Base-by-base conservation (phyloP, 2,329 filamentous ascomycete species). In the Nothophaeocryptopus gaeumannii region DNA sequence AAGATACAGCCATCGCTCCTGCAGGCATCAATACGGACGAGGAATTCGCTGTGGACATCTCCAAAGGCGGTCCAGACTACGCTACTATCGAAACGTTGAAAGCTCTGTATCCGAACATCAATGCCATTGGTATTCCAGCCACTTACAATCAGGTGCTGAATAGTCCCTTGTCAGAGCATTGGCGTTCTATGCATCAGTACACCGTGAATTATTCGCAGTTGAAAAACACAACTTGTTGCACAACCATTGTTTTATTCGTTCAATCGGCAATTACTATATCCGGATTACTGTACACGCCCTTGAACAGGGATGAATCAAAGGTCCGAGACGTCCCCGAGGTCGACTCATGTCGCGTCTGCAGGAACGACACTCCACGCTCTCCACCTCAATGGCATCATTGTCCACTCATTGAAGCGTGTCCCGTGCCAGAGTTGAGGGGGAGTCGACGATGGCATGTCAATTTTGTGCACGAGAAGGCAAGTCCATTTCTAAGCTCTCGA, bases 1-100 rank as follows among this genome's bases (percentile, higher is more conserved):
- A 79, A 56, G 73, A 72, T 2, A 69, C 69, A 20, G 65, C 63
- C 30, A 75, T 76, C 53, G 71, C 67, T 5, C 67, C 74, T 12
- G 62, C 67, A 0, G 65, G 64, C 1, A 58, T 67, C 5, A 63
- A 78, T 45, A 76, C 71, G 3, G 71, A 72, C 15, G 54, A 68
- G 4, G 74, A 75, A 15, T 66, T 78, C 20, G 20, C 20, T 4
- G 20, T 11, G 26, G 38, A 39, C 14, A 39, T 39, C 2, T 2
- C 38, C 38, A 39, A 39, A 39, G 38, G 38, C 15, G 38, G 38
- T 3, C 38, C 38, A 12, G 38, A 39, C 16, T 5, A 20, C 16
- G 8, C 13, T 11, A 39, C 38, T 10, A 39, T 39, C 38, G 38
- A 39, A 39, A 39, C 15, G 10, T 15, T 39, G 16, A 20, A 39